Base-by-base conservation (phyloP, 306 rosid species). In the Pterocarpus macrocarpus region DNA sequence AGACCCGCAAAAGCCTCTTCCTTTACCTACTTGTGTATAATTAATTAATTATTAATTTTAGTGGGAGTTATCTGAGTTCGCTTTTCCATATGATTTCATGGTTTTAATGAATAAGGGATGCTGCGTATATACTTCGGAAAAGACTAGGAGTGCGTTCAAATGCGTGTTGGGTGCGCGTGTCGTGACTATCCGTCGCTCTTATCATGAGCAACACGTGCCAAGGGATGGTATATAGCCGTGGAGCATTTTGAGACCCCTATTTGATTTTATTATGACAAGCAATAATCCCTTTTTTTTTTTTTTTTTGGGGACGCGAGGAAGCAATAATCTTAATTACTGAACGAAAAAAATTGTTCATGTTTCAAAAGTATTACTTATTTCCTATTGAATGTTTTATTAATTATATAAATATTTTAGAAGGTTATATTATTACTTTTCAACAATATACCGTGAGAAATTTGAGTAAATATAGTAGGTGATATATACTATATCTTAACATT, bases 101-200 rank as follows among this genome's bases (percentile, higher is more conserved):
- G 12, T 75, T 62, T 43, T 55, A n/a, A 32, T 4, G 65, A 7
- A 9, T 38, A 22, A 6, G 4, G 33, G 10, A 1, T 65, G 49
- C 35, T 41, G 55, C 72, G 53, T 69, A 69, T 22, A 62, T 61
- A 7, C 50, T 39, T 50, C 41, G 55, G 55, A 32, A 50, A 49
- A 73, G 28, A 73, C 22, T 47, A 73, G 33, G 3, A 55, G 50
- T 41, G 22, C 50, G 28, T 78, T 30, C 84, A 79, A 84, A 73
- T 39, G 14, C 87, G 84, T 34, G 87, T 74, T 12, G 3, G 10
- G 11, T 58, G 73, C 73, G 84, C 4, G 86, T 22, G 71, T 75
- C 61, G 44, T 70, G 52, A 6, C 7, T 8, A 17, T 8, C 10
- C 33, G 59, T 33, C 8, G 13, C 69, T 55, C 58, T 13, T 30